Conservation (phyloP, 108 stramenopile genomes). For the Cyclotella cryptica region DNA sequence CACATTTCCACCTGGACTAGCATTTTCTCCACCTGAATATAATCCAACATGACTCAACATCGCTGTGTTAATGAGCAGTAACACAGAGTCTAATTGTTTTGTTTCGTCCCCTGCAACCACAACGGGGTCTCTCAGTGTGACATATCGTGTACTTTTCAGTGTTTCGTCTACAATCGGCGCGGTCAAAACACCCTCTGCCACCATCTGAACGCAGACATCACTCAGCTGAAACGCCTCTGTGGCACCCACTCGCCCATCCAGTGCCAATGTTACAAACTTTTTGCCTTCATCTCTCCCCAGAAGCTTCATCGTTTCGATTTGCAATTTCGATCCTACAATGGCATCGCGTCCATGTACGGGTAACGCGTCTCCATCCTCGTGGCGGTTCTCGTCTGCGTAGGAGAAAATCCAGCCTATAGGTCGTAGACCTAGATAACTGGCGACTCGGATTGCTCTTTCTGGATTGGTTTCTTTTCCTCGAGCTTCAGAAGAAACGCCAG, state of each 20-base stretch:
- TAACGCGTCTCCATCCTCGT: constrained; percentile 65
- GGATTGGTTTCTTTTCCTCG: constrained; percentile 29
- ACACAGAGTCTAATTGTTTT: constrained; percentile 76
- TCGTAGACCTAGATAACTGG: constrained; percentile 64
- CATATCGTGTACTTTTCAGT: constrained; percentile 44
- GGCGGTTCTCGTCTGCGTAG: constrained; percentile 66
- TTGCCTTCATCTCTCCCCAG: constrained; percentile 55
- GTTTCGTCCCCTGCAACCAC: constrained; percentile 81
- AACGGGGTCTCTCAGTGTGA: constrained; percentile 63
- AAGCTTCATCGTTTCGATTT: constrained; percentile 76
- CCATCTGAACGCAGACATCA: constrained; percentile 88
- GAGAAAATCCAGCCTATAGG: constrained; percentile 90
- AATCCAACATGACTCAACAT: constrained; percentile 74
- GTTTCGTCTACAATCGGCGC: constrained; percentile 32
- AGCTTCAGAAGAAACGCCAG: constrained; percentile 14
- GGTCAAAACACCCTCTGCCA: constrained; percentile 70
- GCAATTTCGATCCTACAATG: constrained; percentile 58
- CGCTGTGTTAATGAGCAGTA: constrained; percentile 86
- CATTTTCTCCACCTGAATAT: constrained; percentile 52
- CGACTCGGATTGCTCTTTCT: constrained; percentile 61
- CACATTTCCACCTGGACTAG: constrained; percentile 41
- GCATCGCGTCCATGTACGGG: constrained; percentile 76
- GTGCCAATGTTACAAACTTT: constrained; percentile 77
- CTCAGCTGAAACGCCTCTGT: constrained; percentile 91
- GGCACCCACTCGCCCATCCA: constrained; percentile 81